These are phyloP conservation scores for Cryptococcus sp. DNA, from an alignment of 1,284 basidiomycete genomes.

Conservation along the genomic window DNA sequence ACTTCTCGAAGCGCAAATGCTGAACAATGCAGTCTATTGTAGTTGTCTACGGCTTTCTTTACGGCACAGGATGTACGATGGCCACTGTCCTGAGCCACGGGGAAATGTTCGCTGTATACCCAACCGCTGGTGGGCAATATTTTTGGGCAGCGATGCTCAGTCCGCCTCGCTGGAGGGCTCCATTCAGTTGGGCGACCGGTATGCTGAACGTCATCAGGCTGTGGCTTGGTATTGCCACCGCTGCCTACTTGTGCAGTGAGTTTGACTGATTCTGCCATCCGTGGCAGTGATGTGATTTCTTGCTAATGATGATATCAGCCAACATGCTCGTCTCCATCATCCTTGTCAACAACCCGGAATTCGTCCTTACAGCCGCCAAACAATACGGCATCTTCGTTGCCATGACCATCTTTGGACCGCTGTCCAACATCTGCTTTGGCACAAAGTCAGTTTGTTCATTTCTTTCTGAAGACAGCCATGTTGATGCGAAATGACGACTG, in stretches of 20 bases:
- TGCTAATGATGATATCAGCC: slow-evolving; percentile 16
- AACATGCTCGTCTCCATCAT: slow-evolving; percentile 16
- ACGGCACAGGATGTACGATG: slow-evolving; percentile 18
- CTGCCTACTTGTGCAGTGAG: slow-evolving; percentile 20
- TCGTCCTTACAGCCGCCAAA: slow-evolving; percentile 16
- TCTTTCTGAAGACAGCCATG: no score
- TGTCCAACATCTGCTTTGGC: slow-evolving; percentile 14
- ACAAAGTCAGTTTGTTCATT: slow-evolving; percentile 2
- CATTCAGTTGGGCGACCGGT: slow-evolving; percentile 20
- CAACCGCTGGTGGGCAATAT: slow-evolving; percentile 43
- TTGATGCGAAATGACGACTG: neutral
- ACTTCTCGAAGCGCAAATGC: neutral
- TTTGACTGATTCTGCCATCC: neutral
- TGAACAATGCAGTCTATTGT: neutral
- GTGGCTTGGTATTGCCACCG: slow-evolving; percentile 18
- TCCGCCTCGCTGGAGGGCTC: slow-evolving; percentile 17
- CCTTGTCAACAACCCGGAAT: slow-evolving; percentile 16
- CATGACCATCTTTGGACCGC: slow-evolving; percentile 22
- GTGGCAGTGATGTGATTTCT: neutral
- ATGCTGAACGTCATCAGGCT: slow-evolving; percentile 21
- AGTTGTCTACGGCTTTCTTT: slow-evolving; percentile 25
- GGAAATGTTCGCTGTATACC: slow-evolving; percentile 39
- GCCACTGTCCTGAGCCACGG: slow-evolving; percentile 17
- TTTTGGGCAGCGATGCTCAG: slow-evolving; percentile 41
- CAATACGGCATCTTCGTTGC: slow-evolving; percentile 26